Conservation (phyloP, 2,329 filamentous ascomycete species). For the Niveomyces coronatus region DNA sequence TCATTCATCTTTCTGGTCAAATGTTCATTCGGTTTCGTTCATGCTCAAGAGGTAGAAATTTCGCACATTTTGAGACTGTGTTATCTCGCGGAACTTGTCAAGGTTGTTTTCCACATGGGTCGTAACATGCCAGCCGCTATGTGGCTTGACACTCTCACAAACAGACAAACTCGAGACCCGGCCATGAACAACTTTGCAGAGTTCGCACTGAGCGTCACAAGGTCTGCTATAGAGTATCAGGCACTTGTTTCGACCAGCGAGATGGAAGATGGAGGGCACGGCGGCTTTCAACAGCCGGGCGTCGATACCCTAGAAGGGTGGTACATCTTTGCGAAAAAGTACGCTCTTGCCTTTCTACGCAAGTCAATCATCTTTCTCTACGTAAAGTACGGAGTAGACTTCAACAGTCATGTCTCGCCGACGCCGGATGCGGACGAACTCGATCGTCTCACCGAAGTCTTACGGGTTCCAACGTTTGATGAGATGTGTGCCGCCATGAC, state of each 20-base stretch:
- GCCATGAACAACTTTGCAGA: constrained; percentile 44
- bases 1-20: constrained; percentile 75
- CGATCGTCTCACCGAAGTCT: constrained; percentile 63
- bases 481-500: constrained; percentile 60
- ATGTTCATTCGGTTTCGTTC: constrained; percentile 58
- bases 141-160: constrained; percentile 38
- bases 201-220: constrained; percentile 41
- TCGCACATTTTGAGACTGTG: constrained; percentile 74
- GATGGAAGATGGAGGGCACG: constrained; percentile 27
- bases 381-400: constrained; percentile 79
- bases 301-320: constrained; percentile 43
- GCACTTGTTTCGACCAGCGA: constrained; percentile 19
- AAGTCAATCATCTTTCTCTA: constrained; percentile 78
- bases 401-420: constrained; percentile 58
- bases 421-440: constrained; percentile 65
- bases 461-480: constrained; percentile 69
- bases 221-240: constrained; percentile 32
- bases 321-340: constrained; percentile 60
- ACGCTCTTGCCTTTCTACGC: constrained; percentile 81
- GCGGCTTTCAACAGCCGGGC: constrained; percentile 44
- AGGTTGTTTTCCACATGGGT: constrained; percentile 55
- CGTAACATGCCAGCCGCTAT: constrained; percentile 40
- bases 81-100: constrained; percentile 84
- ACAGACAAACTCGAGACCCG: constrained; percentile 32
- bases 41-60: constrained; percentile 61